Percentiles rank a stretch among this genome's conserved stretches.
Evolutionary conservation across 805 yeast genomes (phyloP).

Genomic region (Zygosaccharomyces gambellarensis): DNA sequence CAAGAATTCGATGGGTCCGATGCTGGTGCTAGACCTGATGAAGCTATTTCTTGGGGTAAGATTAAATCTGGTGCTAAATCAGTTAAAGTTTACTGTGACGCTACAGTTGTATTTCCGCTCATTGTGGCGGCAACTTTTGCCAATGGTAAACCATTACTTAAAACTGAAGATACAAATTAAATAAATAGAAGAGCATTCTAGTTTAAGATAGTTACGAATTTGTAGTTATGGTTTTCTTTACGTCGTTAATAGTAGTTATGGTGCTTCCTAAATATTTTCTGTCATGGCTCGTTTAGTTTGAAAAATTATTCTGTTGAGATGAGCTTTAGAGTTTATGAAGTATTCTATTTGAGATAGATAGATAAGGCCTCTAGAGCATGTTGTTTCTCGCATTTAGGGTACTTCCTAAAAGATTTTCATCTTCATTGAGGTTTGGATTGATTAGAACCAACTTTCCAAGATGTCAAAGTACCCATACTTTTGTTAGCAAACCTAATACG

Average conservation of each 20-base stretch:
- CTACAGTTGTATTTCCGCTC: constrained; percentile 88
- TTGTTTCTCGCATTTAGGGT: not conserved
- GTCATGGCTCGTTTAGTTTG: not conserved
- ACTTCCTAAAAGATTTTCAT: not conserved
- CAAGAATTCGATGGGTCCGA: constrained; percentile 99
- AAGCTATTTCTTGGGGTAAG: constrained; percentile 98
- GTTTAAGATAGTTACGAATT: not conserved
- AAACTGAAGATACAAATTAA: constrained; percentile 2
- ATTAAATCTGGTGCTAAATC: constrained; percentile 89
- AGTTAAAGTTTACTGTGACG: constrained; percentile 94
- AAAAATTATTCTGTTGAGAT: not conserved
- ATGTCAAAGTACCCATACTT: constrained; percentile 13
- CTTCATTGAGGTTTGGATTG: not conserved
- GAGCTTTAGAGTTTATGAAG: not conserved
- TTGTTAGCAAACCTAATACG: constrained; percentile 18
- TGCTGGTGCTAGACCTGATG: constrained; percentile 99
- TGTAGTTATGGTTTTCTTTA: not conserved
- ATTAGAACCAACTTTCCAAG: not conserved
- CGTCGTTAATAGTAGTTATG: not conserved
- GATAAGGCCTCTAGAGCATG: not conserved
- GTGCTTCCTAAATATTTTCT: not conserved
- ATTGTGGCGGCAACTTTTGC: constrained; percentile 98
- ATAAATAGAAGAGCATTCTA: constrained; percentile 1
- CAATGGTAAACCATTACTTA: constrained; percentile 34
- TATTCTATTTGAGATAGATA: not conserved